Base-by-base conservation (phyloP, 257 asterid species). In the Paulownia fortunei region DNA sequence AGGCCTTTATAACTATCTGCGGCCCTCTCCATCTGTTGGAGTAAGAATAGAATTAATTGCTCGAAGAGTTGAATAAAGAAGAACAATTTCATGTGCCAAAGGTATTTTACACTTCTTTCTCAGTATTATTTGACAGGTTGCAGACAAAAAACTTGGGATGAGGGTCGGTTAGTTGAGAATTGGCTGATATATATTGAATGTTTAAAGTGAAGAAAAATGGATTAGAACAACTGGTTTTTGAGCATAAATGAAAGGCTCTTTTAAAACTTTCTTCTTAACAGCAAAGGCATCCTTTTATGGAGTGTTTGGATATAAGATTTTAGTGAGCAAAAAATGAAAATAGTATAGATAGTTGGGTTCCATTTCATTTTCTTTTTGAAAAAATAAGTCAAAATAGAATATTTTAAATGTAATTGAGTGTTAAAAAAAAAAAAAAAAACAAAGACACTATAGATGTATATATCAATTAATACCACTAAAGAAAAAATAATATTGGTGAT, bases 71-170 rank as follows among this genome's bases (percentile, higher is more conserved):
- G 27, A 27, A 27, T 27, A 13, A 69, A 27, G 30, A 18, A 69
- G 18, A 69, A 49, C 65, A 55, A 37, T 21, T 34, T 54, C 77
- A 72, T 55, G 77, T 72, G 77, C 68, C 26, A 55, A 44, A 21
- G 76, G 51, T 54, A 55, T 32, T 51, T 72, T 47, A 77, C 21
- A 76, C 71, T 76, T 18, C 81, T 52, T 16, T 49, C 12, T 26
- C 42, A 76, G 9, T 23, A 64, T 64, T 39, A 66, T 27, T 62
- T 61, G 51, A 74, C 16, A 32, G 39, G 27, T 18, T n/a, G 59
- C 24, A 56, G 34, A 23, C 63, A 52, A 3, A 56, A 56, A 56
- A 23, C 63, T 56, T 19, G 34, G 8, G 3, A 0, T 23, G 63
- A 23, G 13, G 32, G 63, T 21, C 30, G 3, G 30, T 23, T 55